Percentiles rank a stretch among this genome's conserved stretches.
Evolutionary conservation across 2,329 filamentous ascomycete genomes (phyloP).

Genomic region (Botrytis pseudocinerea): DNA sequence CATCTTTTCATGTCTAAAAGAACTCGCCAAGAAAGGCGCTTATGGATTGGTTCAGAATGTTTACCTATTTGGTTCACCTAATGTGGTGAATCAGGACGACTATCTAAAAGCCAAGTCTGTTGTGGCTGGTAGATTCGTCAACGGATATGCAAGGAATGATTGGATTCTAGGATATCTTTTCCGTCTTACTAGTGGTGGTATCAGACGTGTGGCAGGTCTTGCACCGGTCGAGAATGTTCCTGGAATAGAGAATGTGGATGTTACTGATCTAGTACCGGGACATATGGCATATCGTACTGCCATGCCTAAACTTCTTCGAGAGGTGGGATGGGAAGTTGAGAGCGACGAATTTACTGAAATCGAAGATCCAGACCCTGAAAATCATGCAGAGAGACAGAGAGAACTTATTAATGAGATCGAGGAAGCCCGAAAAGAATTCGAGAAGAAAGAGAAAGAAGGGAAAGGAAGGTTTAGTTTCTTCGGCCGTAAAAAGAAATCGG

Average conservation of each 20-base stretch:
- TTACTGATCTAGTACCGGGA: conserved; percentile 80
- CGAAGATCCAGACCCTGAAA: conserved; percentile 94
- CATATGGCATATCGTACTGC: conserved; percentile 96
- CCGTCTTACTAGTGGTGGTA: conserved; percentile 87
- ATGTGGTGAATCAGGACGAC: conserved; percentile 90
- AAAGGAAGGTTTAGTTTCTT: conserved; percentile 72
- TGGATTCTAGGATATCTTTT: conserved; percentile 98
- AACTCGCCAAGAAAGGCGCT: conserved; percentile 80
- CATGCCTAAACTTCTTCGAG: conserved; percentile 83
- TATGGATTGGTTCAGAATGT: conserved; percentile 91
- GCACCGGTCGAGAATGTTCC: conserved; percentile 73
- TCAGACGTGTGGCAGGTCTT: conserved; percentile 83
- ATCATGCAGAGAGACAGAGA: conserved; percentile 81
- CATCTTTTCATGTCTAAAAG: conserved; percentile 87
- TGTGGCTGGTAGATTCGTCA: conserved; percentile 89
- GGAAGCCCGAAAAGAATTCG: conserved; percentile 83
- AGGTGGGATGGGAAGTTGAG: conserved; percentile 88
- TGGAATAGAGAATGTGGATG: conserved; percentile 84
- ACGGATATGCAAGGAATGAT: conserved; percentile 90
- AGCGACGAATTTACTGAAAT: conserved; percentile 96
- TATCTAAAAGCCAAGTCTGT: conserved; percentile 79
- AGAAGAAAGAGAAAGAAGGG: conserved; percentile 67
- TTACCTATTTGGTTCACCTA: conserved; percentile 88
- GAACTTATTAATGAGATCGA: conserved; percentile 97
- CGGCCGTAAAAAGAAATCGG: conserved; percentile 72